Conservation (phyloP, 495 filamentous ascomycete species). For the Chlorociboria aeruginascens region DNA sequence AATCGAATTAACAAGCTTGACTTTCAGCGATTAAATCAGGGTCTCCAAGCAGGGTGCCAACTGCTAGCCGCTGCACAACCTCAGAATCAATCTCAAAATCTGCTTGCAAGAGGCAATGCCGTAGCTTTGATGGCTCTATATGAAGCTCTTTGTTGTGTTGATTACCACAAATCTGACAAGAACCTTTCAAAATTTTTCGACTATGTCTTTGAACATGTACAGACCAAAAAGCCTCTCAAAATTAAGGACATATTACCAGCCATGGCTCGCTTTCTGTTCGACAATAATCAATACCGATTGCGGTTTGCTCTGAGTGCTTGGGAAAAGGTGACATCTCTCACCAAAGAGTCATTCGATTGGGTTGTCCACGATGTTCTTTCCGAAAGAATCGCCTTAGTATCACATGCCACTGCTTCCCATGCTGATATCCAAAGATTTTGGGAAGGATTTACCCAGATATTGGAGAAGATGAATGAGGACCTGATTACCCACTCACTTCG, state of each 20-base stretch:
- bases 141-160: constrained; percentile 40
- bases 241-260: constrained; percentile 62
- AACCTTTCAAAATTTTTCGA: constrained; percentile 43
- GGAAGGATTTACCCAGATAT: constrained; percentile 58
- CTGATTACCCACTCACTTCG: constrained; percentile 68
- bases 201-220: constrained; percentile 62
- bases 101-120: constrained; percentile 27
- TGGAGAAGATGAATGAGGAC: constrained; percentile 56
- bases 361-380: constrained; percentile 56
- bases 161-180: constrained; percentile 23
- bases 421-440: constrained; percentile 52
- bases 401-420: constrained; percentile 28
- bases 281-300: constrained; percentile 41
- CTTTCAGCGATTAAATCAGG: constrained; percentile 47
- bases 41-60: constrained; percentile 33
- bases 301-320: constrained; percentile 61
- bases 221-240: constrained; percentile 58
- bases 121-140: constrained; percentile 34
- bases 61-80: constrained; percentile 24
- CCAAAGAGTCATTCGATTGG: constrained; percentile 67
- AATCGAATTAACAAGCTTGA: constrained; percentile 45
- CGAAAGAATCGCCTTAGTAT: constrained; percentile 27
- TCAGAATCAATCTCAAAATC: constrained; percentile 25
- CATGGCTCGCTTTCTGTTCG: constrained; percentile 71
- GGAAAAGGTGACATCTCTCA: constrained; percentile 45